A percentile compares a stretch with the other conserved stretches of the same genome.
phyloP scores from a whole-genome alignment of 2,329 filamentous ascomycete species.

The Colletotrichum coccodes region DNA sequence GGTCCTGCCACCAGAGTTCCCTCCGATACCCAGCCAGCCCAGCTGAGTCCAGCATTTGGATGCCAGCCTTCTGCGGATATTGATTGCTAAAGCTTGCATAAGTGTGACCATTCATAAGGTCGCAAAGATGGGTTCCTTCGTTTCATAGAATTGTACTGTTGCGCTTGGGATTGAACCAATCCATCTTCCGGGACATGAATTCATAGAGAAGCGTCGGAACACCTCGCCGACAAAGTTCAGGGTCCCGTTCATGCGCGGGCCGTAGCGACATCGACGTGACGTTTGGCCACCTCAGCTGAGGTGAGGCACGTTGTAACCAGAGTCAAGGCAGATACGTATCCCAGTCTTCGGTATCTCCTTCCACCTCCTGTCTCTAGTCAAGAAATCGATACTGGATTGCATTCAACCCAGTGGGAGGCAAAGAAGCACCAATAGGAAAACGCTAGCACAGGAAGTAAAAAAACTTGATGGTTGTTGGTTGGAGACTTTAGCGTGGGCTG shows the following conservation, averaged over 20 bases:
- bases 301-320: neutral
- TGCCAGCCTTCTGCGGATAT: neutral
- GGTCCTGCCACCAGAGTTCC: conserved; percentile 1
- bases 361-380: neutral
- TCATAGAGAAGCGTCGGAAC: neutral
- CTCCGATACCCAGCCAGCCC: conserved; percentile 3
- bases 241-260: conserved; percentile 25
- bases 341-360: neutral
- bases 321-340: neutral
- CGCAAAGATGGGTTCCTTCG: neutral
- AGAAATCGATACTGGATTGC: neutral
- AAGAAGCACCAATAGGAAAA: neutral
- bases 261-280: conserved; percentile 20
- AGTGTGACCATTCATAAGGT: neutral
- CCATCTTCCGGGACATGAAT: neutral
- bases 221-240: conserved; percentile 5
- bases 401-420: neutral
- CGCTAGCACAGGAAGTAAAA: neutral
- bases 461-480: conserved; percentile 15
- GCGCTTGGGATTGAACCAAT: neutral
- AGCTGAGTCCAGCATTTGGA: neutral
- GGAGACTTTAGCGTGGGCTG: conserved; percentile 20
- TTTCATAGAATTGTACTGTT: neutral
- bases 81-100: neutral
- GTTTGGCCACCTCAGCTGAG: conserved; percentile 11